Base-by-base conservation (phyloP, 2,329 filamentous ascomycete genomes). In the Pseudogymnoascus sp. region DNA sequence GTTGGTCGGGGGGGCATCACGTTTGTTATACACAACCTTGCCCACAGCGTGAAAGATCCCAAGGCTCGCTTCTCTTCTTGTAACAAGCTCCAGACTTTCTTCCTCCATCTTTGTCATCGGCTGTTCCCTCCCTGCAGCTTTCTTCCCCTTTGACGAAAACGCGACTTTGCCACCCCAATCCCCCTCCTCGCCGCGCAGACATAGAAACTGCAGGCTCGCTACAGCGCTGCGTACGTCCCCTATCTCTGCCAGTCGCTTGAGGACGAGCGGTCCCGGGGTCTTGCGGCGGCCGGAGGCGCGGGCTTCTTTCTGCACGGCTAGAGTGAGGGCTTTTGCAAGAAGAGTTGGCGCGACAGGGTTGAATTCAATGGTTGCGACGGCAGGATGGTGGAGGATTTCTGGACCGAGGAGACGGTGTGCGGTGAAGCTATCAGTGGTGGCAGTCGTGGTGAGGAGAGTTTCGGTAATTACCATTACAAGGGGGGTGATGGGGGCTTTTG, bases 41-140 rank as follows among this genome's bases (percentile, higher is more conserved):
- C 93, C 94, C 11, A 97, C 90, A 0, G 94, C 92, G 73, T 99
- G 94, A 71, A 99, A 99, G 60, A 99, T 91, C 1, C 93, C 94
- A 2, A 99, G 79, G 66, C 88, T 96, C 14, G 90, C 88, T 76
- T 97, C 94, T 62, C 94, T 84, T 70, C 92, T 91, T 0, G 90
- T 91, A 21, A 97, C 84, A 64, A 94, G 78, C 70, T 91, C 85
- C 8, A 97, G 75, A 4, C 86, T 92, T 66, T 95, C 88, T 63
- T 84, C 80, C 73, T 97, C 94, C 70, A 88, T 87, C 65, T 83
- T 82, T 0, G 92, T 96, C 63, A 96, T 74, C 3, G 77, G 75
- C 7, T 84, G 78, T 19, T 75, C 74, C 52, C 84, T 83, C 67
- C 83, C 84, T 26, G 77, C 75, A 1, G 78, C 76, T 67, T 84